These are phyloP conservation scores for Phytopythium chamaehyphon DNA, from an alignment of 352 stramenopile species.

Conservation along the genomic window DNA sequence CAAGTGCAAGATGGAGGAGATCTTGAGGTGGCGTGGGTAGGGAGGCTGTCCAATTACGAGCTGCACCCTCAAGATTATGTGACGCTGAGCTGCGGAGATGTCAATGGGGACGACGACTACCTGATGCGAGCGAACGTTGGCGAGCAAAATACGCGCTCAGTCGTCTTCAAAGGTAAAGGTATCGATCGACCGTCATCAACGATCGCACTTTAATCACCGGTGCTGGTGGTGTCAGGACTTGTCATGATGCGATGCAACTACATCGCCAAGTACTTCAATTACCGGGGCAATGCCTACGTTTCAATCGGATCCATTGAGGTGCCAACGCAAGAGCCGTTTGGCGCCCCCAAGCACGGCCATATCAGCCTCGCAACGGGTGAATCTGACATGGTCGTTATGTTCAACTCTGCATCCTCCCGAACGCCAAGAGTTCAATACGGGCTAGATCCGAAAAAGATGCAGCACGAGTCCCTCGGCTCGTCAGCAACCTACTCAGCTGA, in stretches of 20 bases:
- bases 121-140: constrained; percentile 32
- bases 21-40: constrained; percentile 49
- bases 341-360: constrained; percentile 70
- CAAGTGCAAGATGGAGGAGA: constrained; percentile 40
- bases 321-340: constrained; percentile 43
- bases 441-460: constrained; percentile 17
- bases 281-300: constrained; percentile 17
- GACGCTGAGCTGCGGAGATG: constrained; percentile 60
- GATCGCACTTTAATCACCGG: not conserved
- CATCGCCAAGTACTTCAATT: constrained; percentile 53
- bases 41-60: not conserved
- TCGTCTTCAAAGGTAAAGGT: constrained; percentile 44
- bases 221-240: constrained; percentile 13
- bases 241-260: constrained; percentile 78
- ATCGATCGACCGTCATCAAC: no score
- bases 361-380: constrained; percentile 49
- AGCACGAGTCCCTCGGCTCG: constrained; percentile 19
- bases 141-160: constrained; percentile 28
- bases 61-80: constrained; percentile 45
- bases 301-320: constrained; percentile 30
- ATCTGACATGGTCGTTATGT: constrained; percentile 63
- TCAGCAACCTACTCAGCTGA: constrained; percentile 48
- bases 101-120: constrained; percentile 39
- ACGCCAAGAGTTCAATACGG: constrained; percentile 45
- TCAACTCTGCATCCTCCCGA: constrained; percentile 55